Evolutionary conservation across 2,329 filamentous ascomycete genomes (phyloP), one percentile per base, ranked within the genome.

Genomic region (Aspergillus ochraceus): DNA sequence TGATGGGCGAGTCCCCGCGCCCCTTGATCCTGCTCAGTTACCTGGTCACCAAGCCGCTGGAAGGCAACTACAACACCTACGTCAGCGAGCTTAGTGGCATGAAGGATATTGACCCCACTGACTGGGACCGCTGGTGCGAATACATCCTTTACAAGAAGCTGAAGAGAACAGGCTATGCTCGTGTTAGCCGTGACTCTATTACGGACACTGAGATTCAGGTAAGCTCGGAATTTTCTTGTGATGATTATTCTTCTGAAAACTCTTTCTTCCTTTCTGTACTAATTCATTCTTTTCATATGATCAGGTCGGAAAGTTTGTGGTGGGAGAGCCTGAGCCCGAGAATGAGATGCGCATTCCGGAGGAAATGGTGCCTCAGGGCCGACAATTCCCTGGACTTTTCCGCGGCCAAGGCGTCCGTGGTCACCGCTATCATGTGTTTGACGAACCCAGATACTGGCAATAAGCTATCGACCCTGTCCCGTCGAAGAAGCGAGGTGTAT

Each of bases 111-210:
- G 95, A 99, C 71, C 86, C 88, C 0, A 88, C 83, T 3, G 95
- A 99, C 74, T 97, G 92, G 92, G 95, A 99, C 76, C 84, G 95
- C 57, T 99, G 95, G 95, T 99, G 95, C 80, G 94, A 99, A 80
- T 99, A 99, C 77, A 97, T 99, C 66, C 80, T 99, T 26, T 99
- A 92, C 83, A 97, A 97, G 82, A 88, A 88, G 12, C 79, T 99
- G 63, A 89, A 88, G 77, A 85, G 94, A 62, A 89, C 90, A 0
- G 94, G 92, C 1, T 99, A 99, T 74, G 95, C 95, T 4, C 83
- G 95, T 56, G 89, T 99, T 55, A 94, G 90, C 69, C 84, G 95
- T 68, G 88, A 88, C 68, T 96, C 91, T 1, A 98, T 99, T 68
- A 99, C 95, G 12, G 95, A 99, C 74, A 99, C 95, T 2, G 95